Evolutionary conservation across 2,329 filamentous ascomycete species (phyloP), one percentile per base, ranked within the genome.

Genomic region (Aureobasidium pullulans): DNA sequence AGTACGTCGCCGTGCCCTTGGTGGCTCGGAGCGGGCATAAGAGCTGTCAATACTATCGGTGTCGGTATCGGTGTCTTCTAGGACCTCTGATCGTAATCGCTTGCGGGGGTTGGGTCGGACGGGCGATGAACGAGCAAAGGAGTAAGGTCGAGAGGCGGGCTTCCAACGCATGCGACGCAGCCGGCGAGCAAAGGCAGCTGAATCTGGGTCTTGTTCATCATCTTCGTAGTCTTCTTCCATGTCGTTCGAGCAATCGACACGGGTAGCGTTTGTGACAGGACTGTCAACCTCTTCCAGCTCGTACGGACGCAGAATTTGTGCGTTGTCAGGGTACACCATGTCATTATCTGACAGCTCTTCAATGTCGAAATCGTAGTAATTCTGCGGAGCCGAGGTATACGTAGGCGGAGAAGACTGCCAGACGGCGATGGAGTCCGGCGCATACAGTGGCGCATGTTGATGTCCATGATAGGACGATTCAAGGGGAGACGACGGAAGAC

Each of bases 241-340:
- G 2, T 52, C 44, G 13, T 15, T 2, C 6, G 5, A 15, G 6
- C 4, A 8, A 11, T 11, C 28, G 37, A 29, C n/a, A 39, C 6
- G 36, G 16, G n/a, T 37, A 37, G n/a, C 4, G n/a, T 44, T 8
- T 42, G 59, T 29, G 9, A 15, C 48, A 10, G 64, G 64, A 31
- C 64, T 62, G 28, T 67, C 66, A 7, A 69, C 74, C 61, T 78
- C 75, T 65, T 77, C 75, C 46, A 67, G 71, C 60, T 76, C 71
- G 52, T 77, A 72, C 4, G 77, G 77, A 39, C 70, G 69, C 19
- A 79, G 67, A 59, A 78, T 67, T 60, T 77, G 75, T 54, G 74
- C 67, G 59, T 77, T 74, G 57, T 70, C 71, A 48, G 73, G 70
- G 59, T 74, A 75, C 31, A 68, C 72, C 6, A 62, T 62, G 52